Base-by-base conservation (phyloP, 345 rosid genomes). In the Eucalyptus sideroxylon region DNA sequence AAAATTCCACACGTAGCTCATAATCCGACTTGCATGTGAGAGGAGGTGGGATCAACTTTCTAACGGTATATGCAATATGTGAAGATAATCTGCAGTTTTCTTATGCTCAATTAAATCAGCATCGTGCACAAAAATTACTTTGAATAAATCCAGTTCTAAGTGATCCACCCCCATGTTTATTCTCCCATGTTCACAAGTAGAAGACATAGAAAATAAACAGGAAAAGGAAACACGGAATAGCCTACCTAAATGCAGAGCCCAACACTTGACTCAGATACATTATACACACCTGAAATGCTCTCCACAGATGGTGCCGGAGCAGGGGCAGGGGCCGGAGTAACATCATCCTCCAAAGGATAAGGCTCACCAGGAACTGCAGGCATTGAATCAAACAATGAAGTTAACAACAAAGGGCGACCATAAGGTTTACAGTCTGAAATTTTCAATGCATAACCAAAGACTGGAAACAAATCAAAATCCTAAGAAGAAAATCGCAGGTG, bases 331-430 rank as follows among this genome's bases (percentile, higher is more conserved):
- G 95, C 93, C 44, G 95, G 95, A 89, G 94, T 90, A 86, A 86
- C 88, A 16, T 49, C 92, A 50, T 90, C 93, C 89, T 93, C 92
- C 89, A 90, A 50, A 40, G 93, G 94, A 93, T 95, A 96, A 69
- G 98, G 96, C 91, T 92, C 97, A 77, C 99, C 99, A 90, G 99
- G 99, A 95, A 92, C 99, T 98, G 89, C 80, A 91, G 47, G 47
- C 50, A 6, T 44, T 30, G 69, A 55, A 67, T 50, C 86, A 87
- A 67, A 42, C 55, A 30, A 56, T 44, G 77, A 81, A 89, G 87
- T 87, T 86, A 80, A 31, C 19, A 44, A 47, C 37, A 27, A 90
- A 88, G 50, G 45, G n/a, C 45, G 11, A 59, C 12, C 47, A 47
- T 27, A 9, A 34, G 53, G 83, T 47, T 10, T 86, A 44, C 42